Base-by-base conservation (phyloP, 1,284 basidiomycete species). In the Trichosporon ovoides region DNA sequence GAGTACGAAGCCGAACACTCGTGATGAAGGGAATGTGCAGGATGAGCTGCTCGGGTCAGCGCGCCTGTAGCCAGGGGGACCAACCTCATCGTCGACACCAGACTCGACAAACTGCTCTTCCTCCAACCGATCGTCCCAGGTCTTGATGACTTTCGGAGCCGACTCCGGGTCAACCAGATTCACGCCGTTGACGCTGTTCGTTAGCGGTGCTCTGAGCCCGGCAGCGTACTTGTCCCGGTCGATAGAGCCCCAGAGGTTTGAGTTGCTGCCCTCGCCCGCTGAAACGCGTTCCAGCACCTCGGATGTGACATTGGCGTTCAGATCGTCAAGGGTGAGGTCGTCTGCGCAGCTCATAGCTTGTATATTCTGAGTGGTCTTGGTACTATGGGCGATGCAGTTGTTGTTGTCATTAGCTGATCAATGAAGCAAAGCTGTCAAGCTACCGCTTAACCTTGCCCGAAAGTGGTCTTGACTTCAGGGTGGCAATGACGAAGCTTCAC, bases 61-160 rank as follows among this genome's bases (percentile, higher is more conserved):
- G 6, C 16, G 2, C 6, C 16, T 20, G n/a, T 18, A n/a, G n/a
- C n/a, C 7, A 22, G 24, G 22, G n/a, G 35, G 72, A 56, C 49
- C 28, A 31, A 77, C 76, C 62, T 78, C 73, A 53, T 78, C 77
- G 51, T 79, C 77, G 1, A 77, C 76, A 14, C 77, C 76, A 18
- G 70, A 73, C 57, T 77, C 72, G 7, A 78, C 69, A 50, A 58
- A 72, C 4, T 60, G 34, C 35, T 70, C 68, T 58, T 76, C 76
- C 40, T 72, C 69, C 36, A 75, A 59, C 36, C 77, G 60, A 1
- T 77, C 71, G 55, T 78, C 77, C 77, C 77, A 79, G 0, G 71
- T 67, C 66, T 79, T 79, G 68, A 79, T 76, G n/a, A 77, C 72
- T 37, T 63, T 68, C 2, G 71, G 67, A 2, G 73, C 76, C 9